Base-by-base conservation (phyloP, 1,284 basidiomycete species). In the Ceratobasidium papillatum region DNA sequence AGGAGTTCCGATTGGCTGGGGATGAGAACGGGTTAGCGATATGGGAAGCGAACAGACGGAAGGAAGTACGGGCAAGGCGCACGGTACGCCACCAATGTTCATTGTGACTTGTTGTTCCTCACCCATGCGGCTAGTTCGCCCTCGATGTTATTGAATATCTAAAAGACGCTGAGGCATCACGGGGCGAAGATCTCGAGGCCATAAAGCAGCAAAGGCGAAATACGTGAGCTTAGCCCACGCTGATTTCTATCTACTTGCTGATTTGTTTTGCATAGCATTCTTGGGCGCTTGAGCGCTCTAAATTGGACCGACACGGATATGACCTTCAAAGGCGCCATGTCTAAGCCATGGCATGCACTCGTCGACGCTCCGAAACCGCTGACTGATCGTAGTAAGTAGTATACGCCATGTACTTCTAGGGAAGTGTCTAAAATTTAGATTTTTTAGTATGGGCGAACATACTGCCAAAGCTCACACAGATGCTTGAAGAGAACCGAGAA, bases 401-500 rank as follows among this genome's bases (percentile, higher is more conserved):
- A 0, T n/a, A 14, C 0, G 9, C 12, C 27, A n/a, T 22, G n/a
- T 34, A 19, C 22, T 30, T 9, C 19, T 7, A 19, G 3, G 9
- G 3, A 27, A 25, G 12, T 32, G 5, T 2, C n/a, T 51, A 11
- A 43, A 19, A 0, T 7, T 43, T 54, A 1, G 12, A 30, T 11
- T n/a, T 30, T 22, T 11, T 25, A 69, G 52, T 54, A 19, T 69
- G 65, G 52, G 43, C 49, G 19, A 69, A 69, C 38, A 41, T 69
- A 14, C 52, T 54, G 2, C 65, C 65, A 9, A 69, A 69, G 52
- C 52, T 69, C 2, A 56, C 51, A 2, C 36, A 4, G n/a, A 22
- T 69, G 19, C 65, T 69, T 2, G 65, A 69, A 51, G 65, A 56
- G 34, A 69, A 69, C 19, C 65, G 52, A 2, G 36, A 34, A 12